Base-by-base conservation (phyloP, 1,284 basidiomycete species). In the Moesziomyces sp. region DNA sequence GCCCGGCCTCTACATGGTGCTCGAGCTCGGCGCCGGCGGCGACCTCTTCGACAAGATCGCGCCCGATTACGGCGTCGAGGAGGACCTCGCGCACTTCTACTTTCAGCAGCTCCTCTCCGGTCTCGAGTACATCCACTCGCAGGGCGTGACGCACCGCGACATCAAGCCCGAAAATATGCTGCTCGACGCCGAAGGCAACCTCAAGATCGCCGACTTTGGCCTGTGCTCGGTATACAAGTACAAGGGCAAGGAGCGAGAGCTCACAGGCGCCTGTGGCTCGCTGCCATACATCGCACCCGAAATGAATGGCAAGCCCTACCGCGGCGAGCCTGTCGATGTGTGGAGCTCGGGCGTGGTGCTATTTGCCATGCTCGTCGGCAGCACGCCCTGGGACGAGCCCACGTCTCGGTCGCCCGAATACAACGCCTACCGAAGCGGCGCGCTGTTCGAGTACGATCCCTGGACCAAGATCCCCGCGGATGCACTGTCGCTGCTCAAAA, bases 321-420 rank as follows among this genome's bases (percentile, higher is more conserved):
- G 89, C 26, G 96, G 94, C 5, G 93, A 97, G 75, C 94, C 95
- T 0, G 90, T 98, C 42, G 96, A 99, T 84, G 90, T 84, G 3
- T 99, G 96, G 96, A 94, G 93, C 1, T 89, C 93, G 54, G 97
- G 97, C 1, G 92, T 98, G n/a, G 96, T 99, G 40, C 87, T 99
- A 0, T 98, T 93, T 83, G 94, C 96, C 0, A 86, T 98, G 63
- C 87, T 99, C 0, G 91, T 90, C 5, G 96, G 96, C 52, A 98
- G 97, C 83, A 98, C 96, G 0, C 97, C 96, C 1, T 99, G 96
- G 96, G 96, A 98, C 81, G 92, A 97, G 82, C 94, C 96, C 3
- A 94, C 94, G 0, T 82, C 85, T 0, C 87, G 88, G 21, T 93
- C 92, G 68, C 88, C 89, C 2, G 96, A 99, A 84, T 99, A 89